These are phyloP conservation scores for Penicillium goetzii DNA, from an alignment of 495 filamentous ascomycete genomes.

Conservation along the genomic window DNA sequence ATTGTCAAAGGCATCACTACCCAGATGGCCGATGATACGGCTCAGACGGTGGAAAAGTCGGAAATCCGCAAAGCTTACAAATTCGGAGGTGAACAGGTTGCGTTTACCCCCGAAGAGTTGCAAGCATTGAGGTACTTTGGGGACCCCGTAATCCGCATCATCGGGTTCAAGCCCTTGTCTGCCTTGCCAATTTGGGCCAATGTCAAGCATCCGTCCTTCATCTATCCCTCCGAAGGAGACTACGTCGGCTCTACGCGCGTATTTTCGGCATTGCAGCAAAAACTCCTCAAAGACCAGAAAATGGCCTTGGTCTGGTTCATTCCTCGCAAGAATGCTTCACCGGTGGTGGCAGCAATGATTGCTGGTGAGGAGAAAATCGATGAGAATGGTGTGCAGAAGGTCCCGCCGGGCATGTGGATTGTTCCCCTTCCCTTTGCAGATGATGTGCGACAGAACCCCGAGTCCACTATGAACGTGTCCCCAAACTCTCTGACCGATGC, in stretches of 20 bases:
- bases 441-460: constrained; percentile 77
- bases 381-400: constrained; percentile 65
- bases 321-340: constrained; percentile 74
- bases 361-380: constrained; percentile 70
- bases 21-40: constrained; percentile 73
- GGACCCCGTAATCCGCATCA: constrained; percentile 79
- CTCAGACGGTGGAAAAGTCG: constrained; percentile 72
- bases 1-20: constrained; percentile 75
- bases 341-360: constrained; percentile 77
- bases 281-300: constrained; percentile 75
- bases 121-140: constrained; percentile 77
- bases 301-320: constrained; percentile 90
- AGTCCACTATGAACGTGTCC: constrained; percentile 58
- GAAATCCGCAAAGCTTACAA: constrained; percentile 94
- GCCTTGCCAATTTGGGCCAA: constrained; percentile 84
- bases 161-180: constrained; percentile 87
- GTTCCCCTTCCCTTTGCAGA: constrained; percentile 88
- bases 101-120: constrained; percentile 83
- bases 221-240: constrained; percentile 91
- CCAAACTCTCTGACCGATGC: constrained; percentile 73
- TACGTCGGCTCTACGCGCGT: constrained; percentile 90
- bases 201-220: constrained; percentile 81
- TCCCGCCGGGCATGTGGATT: constrained; percentile 89
- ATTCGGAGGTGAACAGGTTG: constrained; percentile 87
- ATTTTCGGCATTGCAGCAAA: constrained; percentile 88